Conservation (phyloP, 129 eudicot genomes). For the Ambrosia trifida region DNA sequence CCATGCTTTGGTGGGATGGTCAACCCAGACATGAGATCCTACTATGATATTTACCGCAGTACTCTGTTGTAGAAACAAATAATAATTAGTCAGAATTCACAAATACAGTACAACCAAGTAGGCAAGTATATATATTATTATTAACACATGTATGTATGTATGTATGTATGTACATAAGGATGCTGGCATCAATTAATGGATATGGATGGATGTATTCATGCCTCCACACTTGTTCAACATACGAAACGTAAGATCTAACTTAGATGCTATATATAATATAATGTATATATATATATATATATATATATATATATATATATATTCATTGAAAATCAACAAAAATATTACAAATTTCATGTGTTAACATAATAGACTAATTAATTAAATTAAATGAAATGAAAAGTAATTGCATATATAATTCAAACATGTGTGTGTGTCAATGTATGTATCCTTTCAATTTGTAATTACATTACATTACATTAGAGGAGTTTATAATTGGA, state of each 20-base stretch:
- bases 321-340: background rate
- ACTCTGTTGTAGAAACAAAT: constrained; percentile 36
- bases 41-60: constrained; percentile 41
- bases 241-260: background rate
- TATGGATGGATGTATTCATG: background rate
- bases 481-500: background rate
- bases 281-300: no score
- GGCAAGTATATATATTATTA: background rate
- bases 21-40: constrained; percentile 59
- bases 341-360: background rate
- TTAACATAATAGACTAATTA: background rate
- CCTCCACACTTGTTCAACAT: background rate
- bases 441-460: no score
- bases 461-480: background rate
- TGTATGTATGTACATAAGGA: no score
- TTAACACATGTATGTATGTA: background rate
- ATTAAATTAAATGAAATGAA: no score
- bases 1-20: constrained; percentile 48
- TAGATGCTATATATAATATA: no score
- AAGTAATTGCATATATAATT: background rate
- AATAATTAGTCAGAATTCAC: constrained; percentile 10
- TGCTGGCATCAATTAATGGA: background rate
- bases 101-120: background rate
- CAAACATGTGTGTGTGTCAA: background rate
- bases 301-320: no score